Base-by-base conservation (phyloP, 306 rosid species). In the Notholithocarpus densiflorus region DNA sequence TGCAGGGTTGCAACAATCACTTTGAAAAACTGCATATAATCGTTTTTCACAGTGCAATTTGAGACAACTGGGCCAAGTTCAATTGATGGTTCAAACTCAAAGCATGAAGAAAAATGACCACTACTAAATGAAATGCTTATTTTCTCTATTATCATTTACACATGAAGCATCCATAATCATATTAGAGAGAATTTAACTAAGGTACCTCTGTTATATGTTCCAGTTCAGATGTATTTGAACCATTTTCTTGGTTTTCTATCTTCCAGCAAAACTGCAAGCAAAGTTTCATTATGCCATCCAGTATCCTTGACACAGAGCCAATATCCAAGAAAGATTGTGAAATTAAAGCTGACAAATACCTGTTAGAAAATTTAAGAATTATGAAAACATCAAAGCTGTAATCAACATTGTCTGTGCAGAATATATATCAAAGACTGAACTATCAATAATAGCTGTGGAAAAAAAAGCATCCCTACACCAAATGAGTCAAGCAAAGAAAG, bases 301-400 rank as follows among this genome's bases (percentile, higher is more conserved):
- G 86, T 84, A 95, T 95, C 92, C 99, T 93, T 9, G 98, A 95
- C 80, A 93, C 95, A 52, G 99, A 95, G 66, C 99, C 98, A 81
- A 95, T 91, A 88, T 93, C 99, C 89, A 95, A 80, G 89, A 95
- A 95, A 75, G 98, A 89, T 73, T 93, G 98, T 52, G 99, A 95
- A 83, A 95, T 95, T 79, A 95, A 88, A 75, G 98, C 98, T 20
- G 92, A 85, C 73, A 95, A 85, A 74, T 95, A 95, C 87, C 99
- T 95, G 88, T 55, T 68, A 45, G 76, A 31, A 31, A 68, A 76
- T 24, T 71, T 54, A 5, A 72, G 60, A 85, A 70, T 70, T 52
- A 79, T 51, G 66, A 65, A 68, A 5, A 11, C 60, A 77, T 1
- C 68, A 72, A 78, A 24, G 72, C 66, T 54, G 64, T 62, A 71